Percentiles rank a stretch among this genome's conserved stretches.
Evolutionary conservation across 169 alveolate genomes (phyloP).

Genomic region (Miamiensis avidus): DNA sequence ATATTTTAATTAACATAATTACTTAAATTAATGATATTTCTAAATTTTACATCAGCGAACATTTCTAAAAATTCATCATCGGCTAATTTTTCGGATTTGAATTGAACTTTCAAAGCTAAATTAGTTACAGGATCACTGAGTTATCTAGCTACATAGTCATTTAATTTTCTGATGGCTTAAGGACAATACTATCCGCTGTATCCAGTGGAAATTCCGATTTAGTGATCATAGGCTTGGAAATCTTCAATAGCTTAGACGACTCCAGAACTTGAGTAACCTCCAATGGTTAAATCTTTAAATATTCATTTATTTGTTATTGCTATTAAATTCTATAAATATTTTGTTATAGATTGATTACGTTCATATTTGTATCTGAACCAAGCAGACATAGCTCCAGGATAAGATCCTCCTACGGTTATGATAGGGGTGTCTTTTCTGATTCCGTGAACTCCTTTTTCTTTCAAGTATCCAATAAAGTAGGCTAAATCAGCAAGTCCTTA

Average conservation of each 20-base stretch:
- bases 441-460: conserved; percentile 25
- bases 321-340: no score
- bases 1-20: conserved; percentile 33
- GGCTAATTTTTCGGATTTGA: conserved; percentile 18
- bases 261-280: conserved; percentile 60
- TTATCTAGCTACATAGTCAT: conserved; percentile 37
- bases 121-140: conserved; percentile 19
- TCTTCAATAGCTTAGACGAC: conserved; percentile 56
- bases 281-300: conserved; percentile 31
- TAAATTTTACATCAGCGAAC: conserved; percentile 28
- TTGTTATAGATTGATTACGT: no score
- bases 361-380: conserved; percentile 65
- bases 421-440: conserved; percentile 16
- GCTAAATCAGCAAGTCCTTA: conserved; percentile 67
- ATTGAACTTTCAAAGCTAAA: conserved; percentile 1
- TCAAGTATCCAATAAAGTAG: conserved; percentile 25
- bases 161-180: conserved; percentile 19
- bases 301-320: no score
- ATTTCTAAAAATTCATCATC: conserved; percentile 32
- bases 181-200: conserved; percentile 55
- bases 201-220: conserved; percentile 40
- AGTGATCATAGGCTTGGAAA: conserved; percentile 49
- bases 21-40: conserved; percentile 38
- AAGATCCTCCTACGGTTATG: conserved; percentile 66
- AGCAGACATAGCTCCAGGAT: conserved; percentile 78